Percentiles rank a stretch among this genome's conserved stretches.
Conservation (phyloP, 78 protist genomes). For the Guillardia theta region DNA sequence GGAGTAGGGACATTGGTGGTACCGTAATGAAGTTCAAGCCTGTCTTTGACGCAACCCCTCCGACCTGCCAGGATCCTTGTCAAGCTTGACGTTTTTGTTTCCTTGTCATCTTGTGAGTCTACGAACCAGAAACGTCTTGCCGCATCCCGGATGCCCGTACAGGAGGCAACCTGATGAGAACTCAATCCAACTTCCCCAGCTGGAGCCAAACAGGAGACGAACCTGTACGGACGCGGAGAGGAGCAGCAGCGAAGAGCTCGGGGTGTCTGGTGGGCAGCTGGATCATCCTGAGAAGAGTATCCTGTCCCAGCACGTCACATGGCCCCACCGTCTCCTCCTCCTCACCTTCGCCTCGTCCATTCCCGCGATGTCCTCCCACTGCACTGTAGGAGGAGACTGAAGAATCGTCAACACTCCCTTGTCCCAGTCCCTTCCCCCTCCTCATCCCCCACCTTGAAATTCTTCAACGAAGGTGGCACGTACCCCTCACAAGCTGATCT, state of each 20-base stretch:
- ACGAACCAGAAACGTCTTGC: background rate
- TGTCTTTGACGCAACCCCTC: background rate
- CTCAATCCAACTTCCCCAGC: too few relatives aligned
- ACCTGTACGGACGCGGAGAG: background rate
- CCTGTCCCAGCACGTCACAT: background rate
- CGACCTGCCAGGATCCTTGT: too few relatives aligned
- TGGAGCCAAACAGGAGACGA: too few relatives aligned
- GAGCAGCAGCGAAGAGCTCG: background rate
- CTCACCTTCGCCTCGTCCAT: background rate
- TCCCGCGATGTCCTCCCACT: background rate
- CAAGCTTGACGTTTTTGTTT: too few relatives aligned
- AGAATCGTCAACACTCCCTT: too few relatives aligned
- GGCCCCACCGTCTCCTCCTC: background rate
- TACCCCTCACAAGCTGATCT: too few relatives aligned
- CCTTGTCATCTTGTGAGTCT: too few relatives aligned
- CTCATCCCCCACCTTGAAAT: too few relatives aligned
- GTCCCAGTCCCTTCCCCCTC: too few relatives aligned
- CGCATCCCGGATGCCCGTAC: background rate
- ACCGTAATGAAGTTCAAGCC: background rate
- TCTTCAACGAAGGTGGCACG: too few relatives aligned
- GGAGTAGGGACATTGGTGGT: too few relatives aligned
- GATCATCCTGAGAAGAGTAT: background rate
- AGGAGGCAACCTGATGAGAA: background rate
- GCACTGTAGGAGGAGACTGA: background rate
- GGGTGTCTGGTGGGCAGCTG: background rate